Conservation (phyloP, 257 asterid genomes). For the Vinca minor region DNA sequence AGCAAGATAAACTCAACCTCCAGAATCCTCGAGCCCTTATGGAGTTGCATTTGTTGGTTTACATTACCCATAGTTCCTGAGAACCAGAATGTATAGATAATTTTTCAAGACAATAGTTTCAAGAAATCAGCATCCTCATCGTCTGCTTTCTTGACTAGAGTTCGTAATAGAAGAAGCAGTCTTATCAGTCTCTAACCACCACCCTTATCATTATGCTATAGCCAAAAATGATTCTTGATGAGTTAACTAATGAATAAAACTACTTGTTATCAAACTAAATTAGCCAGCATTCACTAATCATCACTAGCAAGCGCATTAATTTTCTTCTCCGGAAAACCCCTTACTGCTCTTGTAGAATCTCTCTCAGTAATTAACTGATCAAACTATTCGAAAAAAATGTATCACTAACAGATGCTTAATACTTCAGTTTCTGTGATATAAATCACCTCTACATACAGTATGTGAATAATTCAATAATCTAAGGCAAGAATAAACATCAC, state of each 20-base stretch:
- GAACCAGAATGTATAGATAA: not conserved
- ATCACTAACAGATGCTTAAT: not conserved
- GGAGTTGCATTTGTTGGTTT: not conserved
- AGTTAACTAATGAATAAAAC: not conserved
- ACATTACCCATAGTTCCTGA: not conserved
- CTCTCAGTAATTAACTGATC: not conserved
- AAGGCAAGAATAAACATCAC: not conserved
- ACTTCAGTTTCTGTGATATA: not conserved
- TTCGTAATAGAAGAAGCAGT: not conserved
- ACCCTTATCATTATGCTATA: not conserved
- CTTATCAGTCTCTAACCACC: not conserved
- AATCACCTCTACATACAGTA: not conserved
- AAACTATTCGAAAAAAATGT: not conserved
- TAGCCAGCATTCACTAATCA: not conserved
- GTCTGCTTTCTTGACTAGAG: not conserved
- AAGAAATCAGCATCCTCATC: not conserved
- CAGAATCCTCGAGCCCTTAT: no score
- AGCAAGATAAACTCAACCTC: no score
- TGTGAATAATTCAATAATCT: not conserved
- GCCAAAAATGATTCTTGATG: not conserved
- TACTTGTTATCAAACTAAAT: not conserved
- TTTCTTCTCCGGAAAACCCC: not conserved
- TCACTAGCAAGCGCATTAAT: not conserved
- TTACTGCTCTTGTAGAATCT: not conserved
- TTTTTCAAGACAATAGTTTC: not conserved